Conservation (phyloP, 257 asterid genomes). For the Ajuga chamaepitys region DNA sequence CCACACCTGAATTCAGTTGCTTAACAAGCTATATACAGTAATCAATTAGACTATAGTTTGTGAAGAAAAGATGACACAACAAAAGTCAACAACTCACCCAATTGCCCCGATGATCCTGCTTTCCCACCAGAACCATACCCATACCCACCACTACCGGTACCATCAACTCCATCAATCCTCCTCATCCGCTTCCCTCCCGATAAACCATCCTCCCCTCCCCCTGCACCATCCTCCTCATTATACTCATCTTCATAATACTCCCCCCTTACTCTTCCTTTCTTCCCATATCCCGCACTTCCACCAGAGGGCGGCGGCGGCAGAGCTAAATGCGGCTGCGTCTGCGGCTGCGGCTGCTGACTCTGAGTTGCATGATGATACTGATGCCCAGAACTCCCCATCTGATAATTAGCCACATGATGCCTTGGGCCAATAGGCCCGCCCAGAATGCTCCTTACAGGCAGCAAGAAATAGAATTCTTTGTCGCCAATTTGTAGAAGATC, state of each 20-base stretch:
- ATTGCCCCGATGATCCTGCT: conserved; percentile 45
- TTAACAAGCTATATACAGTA: neutral
- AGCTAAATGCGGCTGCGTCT: conserved; percentile 22
- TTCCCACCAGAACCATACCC: conserved; percentile 65
- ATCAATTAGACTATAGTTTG: neutral
- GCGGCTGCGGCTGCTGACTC: conserved; percentile 29
- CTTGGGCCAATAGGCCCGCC: conserved; percentile 84
- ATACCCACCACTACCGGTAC: conserved; percentile 36
- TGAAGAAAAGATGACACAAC: too few relatives aligned
- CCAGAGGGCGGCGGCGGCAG: conserved; percentile 39
- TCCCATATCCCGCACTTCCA: conserved; percentile 45
- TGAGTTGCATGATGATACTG: conserved; percentile 22
- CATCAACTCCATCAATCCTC: conserved; percentile 51
- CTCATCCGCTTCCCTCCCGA: conserved; percentile 43
- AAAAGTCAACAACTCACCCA: conserved; percentile 32
- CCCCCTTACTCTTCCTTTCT: conserved; percentile 58
- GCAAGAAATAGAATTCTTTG: conserved; percentile 76
- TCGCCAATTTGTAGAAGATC: conserved; percentile 93
- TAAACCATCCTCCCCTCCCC: conserved; percentile 43
- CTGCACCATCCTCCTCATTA: conserved; percentile 43
- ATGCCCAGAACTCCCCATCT: conserved; percentile 18
- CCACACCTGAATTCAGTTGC: neutral
- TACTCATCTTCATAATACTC: conserved; percentile 57
- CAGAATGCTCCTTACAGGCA: conserved; percentile 81
- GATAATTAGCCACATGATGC: conserved; percentile 43